phyloP scores from a whole-genome alignment of 139 green algal genomes.

The Tetraselmis chui region DNA sequence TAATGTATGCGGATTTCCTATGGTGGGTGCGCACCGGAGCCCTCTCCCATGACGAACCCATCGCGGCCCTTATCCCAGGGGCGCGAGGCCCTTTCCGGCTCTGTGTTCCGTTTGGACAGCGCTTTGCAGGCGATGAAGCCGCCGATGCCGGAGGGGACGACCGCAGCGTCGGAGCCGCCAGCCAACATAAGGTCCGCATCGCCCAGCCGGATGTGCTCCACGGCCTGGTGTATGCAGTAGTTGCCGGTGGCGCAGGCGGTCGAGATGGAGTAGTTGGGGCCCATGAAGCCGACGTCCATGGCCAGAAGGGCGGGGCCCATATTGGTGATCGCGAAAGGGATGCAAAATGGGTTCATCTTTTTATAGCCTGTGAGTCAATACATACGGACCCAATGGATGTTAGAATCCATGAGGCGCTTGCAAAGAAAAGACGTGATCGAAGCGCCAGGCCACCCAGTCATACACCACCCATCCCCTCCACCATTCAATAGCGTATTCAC shows the following conservation, averaged over 20 bases:
- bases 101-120: slow-evolving; percentile 73
- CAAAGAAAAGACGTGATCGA: no score
- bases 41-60: slow-evolving; percentile 93
- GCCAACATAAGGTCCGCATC: slow-evolving; percentile 62
- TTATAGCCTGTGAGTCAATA: slow-evolving; percentile 17
- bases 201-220: slow-evolving; percentile 52
- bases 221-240: slow-evolving; percentile 73
- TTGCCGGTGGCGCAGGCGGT: slow-evolving; percentile 93
- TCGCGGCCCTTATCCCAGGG: slow-evolving; percentile 80
- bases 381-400: no score
- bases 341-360: slow-evolving; percentile 88
- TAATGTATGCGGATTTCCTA: no score
- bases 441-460: no score
- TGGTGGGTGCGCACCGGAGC: slow-evolving; percentile 49
- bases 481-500: no score
- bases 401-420: no score
- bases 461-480: no score
- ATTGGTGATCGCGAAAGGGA: slow-evolving; percentile 80
- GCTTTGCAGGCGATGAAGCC: slow-evolving; percentile 66
- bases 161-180: slow-evolving; percentile 44
- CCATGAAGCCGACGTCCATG: slow-evolving; percentile 74
- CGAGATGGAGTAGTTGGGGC: slow-evolving; percentile 80
- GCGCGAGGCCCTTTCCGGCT: slow-evolving; percentile 57
- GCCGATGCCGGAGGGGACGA: slow-evolving; percentile 51
- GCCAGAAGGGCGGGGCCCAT: slow-evolving; percentile 63